phyloP scores from a whole-genome alignment of 208 protist genomes.

The Trypanosomatidae sp. region DNA sequence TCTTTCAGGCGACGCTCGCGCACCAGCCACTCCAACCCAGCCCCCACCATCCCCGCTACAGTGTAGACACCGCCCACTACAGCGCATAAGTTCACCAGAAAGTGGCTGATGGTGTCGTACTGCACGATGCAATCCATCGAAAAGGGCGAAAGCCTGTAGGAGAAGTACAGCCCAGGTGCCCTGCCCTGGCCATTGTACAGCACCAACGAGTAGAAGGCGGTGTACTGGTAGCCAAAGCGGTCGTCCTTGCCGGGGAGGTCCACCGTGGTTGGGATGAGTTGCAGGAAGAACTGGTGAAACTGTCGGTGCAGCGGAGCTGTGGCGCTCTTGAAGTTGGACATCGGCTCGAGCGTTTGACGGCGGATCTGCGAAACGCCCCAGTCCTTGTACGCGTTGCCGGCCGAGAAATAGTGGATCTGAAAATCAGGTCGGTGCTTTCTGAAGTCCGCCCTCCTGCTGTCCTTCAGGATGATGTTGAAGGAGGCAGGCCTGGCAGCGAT shows the following conservation, averaged over 20 bases:
- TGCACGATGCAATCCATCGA: slow-evolving; percentile 25
- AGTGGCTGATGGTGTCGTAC: slow-evolving; percentile 42
- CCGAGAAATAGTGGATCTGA: slow-evolving; percentile 14
- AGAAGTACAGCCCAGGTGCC: slow-evolving; percentile 28
- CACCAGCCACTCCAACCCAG: slow-evolving; percentile 18
- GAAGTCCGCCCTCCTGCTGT: slow-evolving; percentile 13
- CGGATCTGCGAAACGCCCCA: slow-evolving; percentile 28
- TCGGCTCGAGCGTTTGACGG: slow-evolving; percentile 16
- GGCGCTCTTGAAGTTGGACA: slow-evolving; percentile 3
- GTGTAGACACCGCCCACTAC: slow-evolving; percentile 59
- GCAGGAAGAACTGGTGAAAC: slow-evolving; percentile 34
- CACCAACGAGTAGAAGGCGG: slow-evolving; percentile 29
- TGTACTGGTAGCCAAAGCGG: slow-evolving; percentile 19
- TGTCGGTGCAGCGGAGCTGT: neutral
- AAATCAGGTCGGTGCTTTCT: slow-evolving; percentile 18
- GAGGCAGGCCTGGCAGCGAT: slow-evolving; percentile 2
- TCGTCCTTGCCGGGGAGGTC: slow-evolving; percentile 14
- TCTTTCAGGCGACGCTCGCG: slow-evolving; percentile 14
- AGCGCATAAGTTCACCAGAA: slow-evolving; percentile 57
- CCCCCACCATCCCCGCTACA: slow-evolving; percentile 45
- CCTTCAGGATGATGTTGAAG: slow-evolving; percentile 26
- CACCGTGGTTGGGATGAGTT: slow-evolving; percentile 34
- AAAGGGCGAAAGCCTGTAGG: slow-evolving; percentile 26
- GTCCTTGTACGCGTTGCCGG: slow-evolving; percentile 19
- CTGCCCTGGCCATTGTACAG: slow-evolving; percentile 10